phyloP scores from a whole-genome alignment of 805 yeast species.

The Torulaspora microellipsoides region DNA sequence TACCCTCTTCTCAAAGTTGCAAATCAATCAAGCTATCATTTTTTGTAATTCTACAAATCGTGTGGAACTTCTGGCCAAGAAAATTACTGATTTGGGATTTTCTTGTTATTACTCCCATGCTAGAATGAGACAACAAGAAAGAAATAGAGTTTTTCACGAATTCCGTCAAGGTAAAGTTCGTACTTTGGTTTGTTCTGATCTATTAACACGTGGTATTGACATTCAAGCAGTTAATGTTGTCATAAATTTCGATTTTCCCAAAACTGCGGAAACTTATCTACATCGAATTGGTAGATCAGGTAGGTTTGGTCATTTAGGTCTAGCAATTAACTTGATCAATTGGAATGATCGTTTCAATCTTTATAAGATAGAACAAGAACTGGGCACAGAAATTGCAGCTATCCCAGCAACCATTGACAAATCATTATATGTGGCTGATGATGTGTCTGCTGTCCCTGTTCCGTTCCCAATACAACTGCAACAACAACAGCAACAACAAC shows the following conservation, averaged over 20 bases:
- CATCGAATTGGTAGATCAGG: slow-evolving; percentile 99
- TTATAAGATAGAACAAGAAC: slow-evolving; percentile 93
- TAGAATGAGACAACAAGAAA: slow-evolving; percentile 92
- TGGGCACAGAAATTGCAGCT: slow-evolving; percentile 95
- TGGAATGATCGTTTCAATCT: slow-evolving; percentile 95
- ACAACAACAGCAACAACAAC: slow-evolving; percentile 31
- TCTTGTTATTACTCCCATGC: slow-evolving; percentile 98
- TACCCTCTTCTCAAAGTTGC: slow-evolving; percentile 88
- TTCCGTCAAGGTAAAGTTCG: slow-evolving; percentile 98
- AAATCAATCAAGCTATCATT: slow-evolving; percentile 93
- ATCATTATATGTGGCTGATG: slow-evolving; percentile 80
- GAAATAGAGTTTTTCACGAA: slow-evolving; percentile 97
- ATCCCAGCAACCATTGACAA: slow-evolving; percentile 92
- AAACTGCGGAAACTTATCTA: slow-evolving; percentile 93
- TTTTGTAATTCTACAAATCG: slow-evolving; percentile 96
- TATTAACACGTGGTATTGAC: slow-evolving; percentile 96
- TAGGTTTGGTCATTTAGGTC: slow-evolving; percentile 96
- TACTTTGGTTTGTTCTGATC: slow-evolving; percentile 93
- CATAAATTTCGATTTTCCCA: slow-evolving; percentile 97
- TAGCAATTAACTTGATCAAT: slow-evolving; percentile 92
- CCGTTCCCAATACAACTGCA: slow-evolving; percentile 65
- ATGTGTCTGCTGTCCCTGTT: slow-evolving; percentile 68
- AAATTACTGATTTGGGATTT: slow-evolving; percentile 92
- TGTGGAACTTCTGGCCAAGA: slow-evolving; percentile 91
- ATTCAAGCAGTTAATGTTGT: slow-evolving; percentile 98